Conservation (phyloP, 176 grass and related monocot genomes). For the Cymbopogon citratus region DNA sequence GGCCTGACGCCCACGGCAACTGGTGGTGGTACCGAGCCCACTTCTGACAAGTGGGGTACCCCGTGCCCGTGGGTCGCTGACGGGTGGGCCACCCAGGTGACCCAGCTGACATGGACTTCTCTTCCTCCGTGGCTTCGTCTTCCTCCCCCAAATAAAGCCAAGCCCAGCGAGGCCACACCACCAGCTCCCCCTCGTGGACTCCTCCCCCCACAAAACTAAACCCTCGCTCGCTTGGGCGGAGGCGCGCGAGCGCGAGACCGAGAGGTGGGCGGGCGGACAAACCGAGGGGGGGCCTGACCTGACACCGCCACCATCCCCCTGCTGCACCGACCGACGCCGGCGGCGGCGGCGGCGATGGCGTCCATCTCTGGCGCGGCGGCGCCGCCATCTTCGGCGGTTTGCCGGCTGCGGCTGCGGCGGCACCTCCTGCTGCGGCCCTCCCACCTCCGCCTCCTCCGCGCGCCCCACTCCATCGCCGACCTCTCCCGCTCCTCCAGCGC, state of each 20-base stretch:
- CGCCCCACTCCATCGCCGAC: conserved; percentile 67
- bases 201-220: background rate
- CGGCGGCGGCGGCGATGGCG: conserved; percentile 25
- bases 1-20: background rate
- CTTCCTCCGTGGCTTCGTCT: background rate
- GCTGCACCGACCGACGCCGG: background rate
- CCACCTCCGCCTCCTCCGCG: conserved; percentile 64
- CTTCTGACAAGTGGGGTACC: background rate
- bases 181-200: conserved; percentile 27
- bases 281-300: background rate
- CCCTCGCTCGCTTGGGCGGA: background rate
- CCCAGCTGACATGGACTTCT: background rate
- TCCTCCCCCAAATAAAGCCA: conserved; percentile 35
- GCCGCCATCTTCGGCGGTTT: conserved; percentile 32
- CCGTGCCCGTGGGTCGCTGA: background rate
- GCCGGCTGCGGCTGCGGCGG: conserved; percentile 28
- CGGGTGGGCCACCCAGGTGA: background rate
- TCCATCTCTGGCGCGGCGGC: conserved; percentile 57
- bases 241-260: conserved; percentile 5
- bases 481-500: conserved; percentile 45
- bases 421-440: conserved; percentile 30
- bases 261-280: background rate
- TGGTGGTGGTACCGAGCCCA: background rate
- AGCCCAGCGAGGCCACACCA: background rate
- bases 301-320: background rate